Evolutionary conservation across 306 rosid genomes (phyloP).

Genomic region (Castanea mollissima): DNA sequence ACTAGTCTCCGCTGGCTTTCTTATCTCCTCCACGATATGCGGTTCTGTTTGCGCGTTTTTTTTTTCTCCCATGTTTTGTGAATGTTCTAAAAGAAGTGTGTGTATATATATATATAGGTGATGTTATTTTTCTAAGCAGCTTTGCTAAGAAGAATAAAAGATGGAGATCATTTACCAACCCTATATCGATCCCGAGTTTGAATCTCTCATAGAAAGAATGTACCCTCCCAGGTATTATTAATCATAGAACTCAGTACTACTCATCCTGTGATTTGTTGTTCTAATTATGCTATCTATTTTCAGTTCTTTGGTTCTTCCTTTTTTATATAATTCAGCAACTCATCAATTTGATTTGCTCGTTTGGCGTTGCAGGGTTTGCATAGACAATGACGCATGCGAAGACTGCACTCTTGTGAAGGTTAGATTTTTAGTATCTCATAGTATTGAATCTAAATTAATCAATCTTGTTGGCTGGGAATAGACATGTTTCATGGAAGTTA

Average conservation of each 20-base stretch:
- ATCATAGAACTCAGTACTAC: background rate
- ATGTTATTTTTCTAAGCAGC: background rate
- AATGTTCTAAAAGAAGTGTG: background rate
- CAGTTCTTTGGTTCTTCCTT: background rate
- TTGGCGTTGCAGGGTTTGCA: constrained; percentile 60
- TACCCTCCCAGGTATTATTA: constrained; percentile 73
- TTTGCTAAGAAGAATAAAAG: constrained; percentile 9
- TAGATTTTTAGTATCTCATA: constrained; percentile 15
- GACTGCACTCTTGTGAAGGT: constrained; percentile 88
- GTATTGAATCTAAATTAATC: too few relatives aligned
- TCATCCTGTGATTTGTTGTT: background rate
- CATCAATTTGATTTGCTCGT: background rate
- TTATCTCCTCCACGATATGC: constrained; percentile 14
- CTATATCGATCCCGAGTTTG: constrained; percentile 60
- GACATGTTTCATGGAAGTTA: background rate
- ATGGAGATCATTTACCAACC: constrained; percentile 63
- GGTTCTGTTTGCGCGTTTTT: background rate
- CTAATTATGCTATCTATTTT: background rate
- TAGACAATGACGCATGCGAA: constrained; percentile 73
- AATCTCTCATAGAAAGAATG: constrained; percentile 77
- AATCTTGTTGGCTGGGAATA: background rate
- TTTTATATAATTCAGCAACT: background rate
- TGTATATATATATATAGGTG: background rate
- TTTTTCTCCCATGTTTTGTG: background rate
- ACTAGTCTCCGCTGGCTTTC: constrained; percentile 28